A percentile compares a stretch with the other conserved stretches of the same genome.
Conservation (phyloP, 345 rosid genomes). For the Toxicodendron radicans region DNA sequence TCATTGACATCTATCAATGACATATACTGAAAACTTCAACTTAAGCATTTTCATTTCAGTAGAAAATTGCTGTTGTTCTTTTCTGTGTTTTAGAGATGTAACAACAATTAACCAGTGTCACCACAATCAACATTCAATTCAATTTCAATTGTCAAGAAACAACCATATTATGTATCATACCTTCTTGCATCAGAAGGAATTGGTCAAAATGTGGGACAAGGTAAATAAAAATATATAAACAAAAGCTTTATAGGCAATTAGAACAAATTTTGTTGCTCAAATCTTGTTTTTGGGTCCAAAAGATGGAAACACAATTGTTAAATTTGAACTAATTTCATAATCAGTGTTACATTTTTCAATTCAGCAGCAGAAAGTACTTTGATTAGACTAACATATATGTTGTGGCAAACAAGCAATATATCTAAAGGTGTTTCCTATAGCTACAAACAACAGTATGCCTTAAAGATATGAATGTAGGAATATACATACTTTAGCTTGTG, state of each 20-base stretch:
- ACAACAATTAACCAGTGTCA: background rate
- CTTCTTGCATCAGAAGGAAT: background rate
- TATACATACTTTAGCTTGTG: conserved; percentile 88
- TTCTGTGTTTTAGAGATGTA: background rate
- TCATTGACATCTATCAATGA: background rate
- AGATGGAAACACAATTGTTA: background rate
- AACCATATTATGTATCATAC: background rate
- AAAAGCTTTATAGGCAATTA: conserved; percentile 1
- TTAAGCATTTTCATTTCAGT: background rate
- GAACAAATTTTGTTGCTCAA: background rate
- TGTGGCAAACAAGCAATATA: conserved; percentile 1
- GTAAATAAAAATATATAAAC: background rate
- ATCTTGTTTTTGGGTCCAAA: background rate
- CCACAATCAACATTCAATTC: background rate
- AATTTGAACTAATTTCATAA: conserved; percentile 2
- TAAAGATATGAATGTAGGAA: conserved; percentile 7
- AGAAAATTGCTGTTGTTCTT: background rate
- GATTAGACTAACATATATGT: background rate
- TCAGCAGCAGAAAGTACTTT: background rate
- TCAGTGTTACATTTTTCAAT: background rate
- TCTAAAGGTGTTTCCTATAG: background rate
- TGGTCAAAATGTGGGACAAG: background rate
- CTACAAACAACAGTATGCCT: background rate
- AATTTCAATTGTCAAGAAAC: background rate
- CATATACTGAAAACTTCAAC: background rate